Percentiles rank a stretch among this genome's conserved stretches.
phyloP scores from a whole-genome alignment of 306 rosid species.

The Hippophae tibetana region DNA sequence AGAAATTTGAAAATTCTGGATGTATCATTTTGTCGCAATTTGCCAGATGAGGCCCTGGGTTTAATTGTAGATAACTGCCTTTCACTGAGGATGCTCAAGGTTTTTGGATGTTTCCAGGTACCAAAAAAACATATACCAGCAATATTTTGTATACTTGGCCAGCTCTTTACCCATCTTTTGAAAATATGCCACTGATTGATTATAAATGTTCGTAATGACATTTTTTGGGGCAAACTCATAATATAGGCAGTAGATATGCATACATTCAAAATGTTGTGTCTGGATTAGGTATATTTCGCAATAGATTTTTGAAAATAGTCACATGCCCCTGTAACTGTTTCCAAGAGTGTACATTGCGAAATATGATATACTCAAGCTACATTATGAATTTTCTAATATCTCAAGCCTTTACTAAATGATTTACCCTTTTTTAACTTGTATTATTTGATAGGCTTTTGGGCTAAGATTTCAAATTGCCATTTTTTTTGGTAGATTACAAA shows the following conservation, averaged over 20 bases:
- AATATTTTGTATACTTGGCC: neutral
- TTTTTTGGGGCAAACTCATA: too few relatives aligned
- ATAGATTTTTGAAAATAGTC: too few relatives aligned
- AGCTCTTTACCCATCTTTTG: neutral
- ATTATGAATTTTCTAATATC: too few relatives aligned
- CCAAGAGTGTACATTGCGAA: too few relatives aligned
- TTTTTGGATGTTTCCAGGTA: conserved; percentile 90
- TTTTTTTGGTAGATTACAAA: conserved; percentile 48
- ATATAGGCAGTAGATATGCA: too few relatives aligned
- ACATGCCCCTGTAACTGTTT: too few relatives aligned
- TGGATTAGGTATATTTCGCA: too few relatives aligned
- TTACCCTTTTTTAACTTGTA: too few relatives aligned
- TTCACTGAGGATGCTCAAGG: conserved; percentile 50
- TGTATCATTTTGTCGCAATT: conserved; percentile 73
- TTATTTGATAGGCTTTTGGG: neutral
- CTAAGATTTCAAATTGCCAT: neutral
- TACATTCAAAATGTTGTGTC: too few relatives aligned
- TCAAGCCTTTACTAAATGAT: too few relatives aligned
- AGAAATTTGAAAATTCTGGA: conserved; percentile 57
- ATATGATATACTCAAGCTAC: too few relatives aligned
- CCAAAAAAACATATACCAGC: neutral
- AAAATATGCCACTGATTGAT: neutral
- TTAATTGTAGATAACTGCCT: conserved; percentile 66
- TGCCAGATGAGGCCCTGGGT: conserved; percentile 59
- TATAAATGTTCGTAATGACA: too few relatives aligned